phyloP scores from a whole-genome alignment of 768 basidiomycete genomes.

The Naganishia onofrii region DNA sequence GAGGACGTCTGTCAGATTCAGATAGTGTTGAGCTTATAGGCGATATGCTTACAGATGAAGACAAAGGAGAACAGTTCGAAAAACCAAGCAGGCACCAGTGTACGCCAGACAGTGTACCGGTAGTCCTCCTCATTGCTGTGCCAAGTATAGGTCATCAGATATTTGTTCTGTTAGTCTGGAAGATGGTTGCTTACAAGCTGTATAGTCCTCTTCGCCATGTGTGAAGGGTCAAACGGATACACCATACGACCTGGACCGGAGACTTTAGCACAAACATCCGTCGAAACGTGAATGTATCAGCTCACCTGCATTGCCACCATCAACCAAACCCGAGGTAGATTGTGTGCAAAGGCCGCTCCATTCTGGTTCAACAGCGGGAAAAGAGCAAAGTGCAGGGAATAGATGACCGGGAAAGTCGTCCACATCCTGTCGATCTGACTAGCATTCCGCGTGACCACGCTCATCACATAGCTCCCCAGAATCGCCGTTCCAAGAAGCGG shows the following conservation, averaged over 20 bases:
- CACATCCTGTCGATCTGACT: slow-evolving; percentile 64
- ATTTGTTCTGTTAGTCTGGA: not conserved
- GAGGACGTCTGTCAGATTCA: slow-evolving; percentile 13
- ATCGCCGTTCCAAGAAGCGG: slow-evolving; percentile 28
- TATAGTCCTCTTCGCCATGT: slow-evolving; percentile 81
- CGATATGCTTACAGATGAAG: slow-evolving; percentile 62
- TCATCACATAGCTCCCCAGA: slow-evolving; percentile 32
- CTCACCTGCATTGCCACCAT: slow-evolving; percentile 69
- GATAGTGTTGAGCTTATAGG: not conserved
- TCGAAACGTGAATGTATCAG: slow-evolving; percentile 17
- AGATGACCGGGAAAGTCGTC: slow-evolving; percentile 73
- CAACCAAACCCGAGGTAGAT: slow-evolving; percentile 62
- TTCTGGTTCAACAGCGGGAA: slow-evolving; percentile 61
- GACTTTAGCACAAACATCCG: slow-evolving; percentile 64
- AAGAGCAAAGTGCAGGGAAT: slow-evolving; percentile 76
- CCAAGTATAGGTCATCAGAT: not conserved
- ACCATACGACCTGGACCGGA: slow-evolving; percentile 41
- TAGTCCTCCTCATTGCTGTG: slow-evolving; percentile 81
- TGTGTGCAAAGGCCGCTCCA: slow-evolving; percentile 58
- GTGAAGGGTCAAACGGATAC: slow-evolving; percentile 67
- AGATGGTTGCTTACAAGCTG: slow-evolving; percentile 58
- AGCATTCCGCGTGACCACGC: slow-evolving; percentile 46
- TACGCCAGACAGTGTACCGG: slow-evolving; percentile 77
- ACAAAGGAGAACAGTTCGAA: slow-evolving; percentile 67
- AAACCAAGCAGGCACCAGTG: slow-evolving; percentile 58